Percentiles rank a stretch among this genome's conserved stretches.
These are phyloP conservation scores for Aquanectria penicillioides DNA, from an alignment of 2,329 filamentous ascomycete genomes.

Conservation along the genomic window DNA sequence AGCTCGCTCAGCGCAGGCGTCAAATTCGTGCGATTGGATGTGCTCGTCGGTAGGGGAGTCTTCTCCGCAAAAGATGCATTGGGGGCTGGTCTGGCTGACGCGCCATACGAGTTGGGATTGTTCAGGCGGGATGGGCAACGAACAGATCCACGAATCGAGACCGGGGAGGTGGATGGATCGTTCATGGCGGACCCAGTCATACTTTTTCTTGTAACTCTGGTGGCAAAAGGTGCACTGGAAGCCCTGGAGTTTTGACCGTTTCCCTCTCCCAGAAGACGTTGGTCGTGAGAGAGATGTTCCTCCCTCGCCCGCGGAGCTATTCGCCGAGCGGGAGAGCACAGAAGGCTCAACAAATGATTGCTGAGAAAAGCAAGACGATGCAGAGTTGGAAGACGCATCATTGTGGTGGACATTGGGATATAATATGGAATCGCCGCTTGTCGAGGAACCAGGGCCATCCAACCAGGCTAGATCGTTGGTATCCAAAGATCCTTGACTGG, in stretches of 20 bases:
- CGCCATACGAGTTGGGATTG: slow-evolving; percentile 59
- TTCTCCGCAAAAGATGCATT: slow-evolving; percentile 53
- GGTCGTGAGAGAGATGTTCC: slow-evolving; percentile 23
- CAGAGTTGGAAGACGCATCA: slow-evolving; percentile 41
- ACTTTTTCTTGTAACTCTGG: slow-evolving; percentile 51
- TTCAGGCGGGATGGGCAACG: slow-evolving; percentile 46
- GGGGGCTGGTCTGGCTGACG: slow-evolving; percentile 54
- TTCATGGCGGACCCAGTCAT: slow-evolving; percentile 59
- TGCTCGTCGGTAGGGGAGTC: slow-evolving; percentile 47
- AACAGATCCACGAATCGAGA: slow-evolving; percentile 60
- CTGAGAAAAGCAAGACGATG: slow-evolving; percentile 40
- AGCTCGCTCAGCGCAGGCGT: slow-evolving; percentile 60
- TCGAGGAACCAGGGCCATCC: slow-evolving; percentile 45
- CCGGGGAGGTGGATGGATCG: slow-evolving; percentile 59
- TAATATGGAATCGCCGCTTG: slow-evolving; percentile 43
- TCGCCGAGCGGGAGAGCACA: slow-evolving; percentile 32
- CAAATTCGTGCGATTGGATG: slow-evolving; percentile 52
- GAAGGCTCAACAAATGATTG: slow-evolving; percentile 25
- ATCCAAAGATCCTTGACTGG: slow-evolving; percentile 28
- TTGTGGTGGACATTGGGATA: slow-evolving; percentile 30
- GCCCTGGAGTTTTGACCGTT: slow-evolving; percentile 29
- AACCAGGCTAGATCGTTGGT: slow-evolving; percentile 28
- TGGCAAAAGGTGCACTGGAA: slow-evolving; percentile 53
- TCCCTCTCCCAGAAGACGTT: slow-evolving; percentile 23
- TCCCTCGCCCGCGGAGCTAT: slow-evolving; percentile 34